A percentile compares a stretch with the other conserved stretches of the same genome.
Evolutionary conservation across 352 stramenopile species (phyloP).

Genomic region (Globisporangium camurandrum): DNA sequence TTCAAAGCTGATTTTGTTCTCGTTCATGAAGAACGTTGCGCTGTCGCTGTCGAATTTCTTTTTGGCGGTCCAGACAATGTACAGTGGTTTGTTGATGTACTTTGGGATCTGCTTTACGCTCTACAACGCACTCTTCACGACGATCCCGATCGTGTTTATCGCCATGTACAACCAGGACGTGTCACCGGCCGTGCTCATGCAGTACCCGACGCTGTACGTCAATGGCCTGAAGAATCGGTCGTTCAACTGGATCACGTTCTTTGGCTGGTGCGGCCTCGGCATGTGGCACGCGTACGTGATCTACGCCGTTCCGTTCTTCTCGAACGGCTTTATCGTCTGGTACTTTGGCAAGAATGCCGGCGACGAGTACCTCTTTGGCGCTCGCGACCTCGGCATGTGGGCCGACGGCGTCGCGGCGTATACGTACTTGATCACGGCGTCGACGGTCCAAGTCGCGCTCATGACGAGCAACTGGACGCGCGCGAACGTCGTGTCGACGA

Average conservation of each 20-base stretch:
- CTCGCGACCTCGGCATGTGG: conserved; percentile 72
- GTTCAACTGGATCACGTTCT: conserved; percentile 87
- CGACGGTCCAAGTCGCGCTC: conserved; percentile 75
- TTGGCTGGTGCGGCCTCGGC: conserved; percentile 77
- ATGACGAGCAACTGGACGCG: conserved; percentile 89
- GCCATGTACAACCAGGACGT: conserved; percentile 77
- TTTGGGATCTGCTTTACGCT: conserved; percentile 69
- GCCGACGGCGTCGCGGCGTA: conserved; percentile 75
- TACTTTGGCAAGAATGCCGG: conserved; percentile 57
- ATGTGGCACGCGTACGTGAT: conserved; percentile 87
- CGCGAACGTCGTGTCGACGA: conserved; percentile 57
- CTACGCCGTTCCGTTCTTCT: conserved; percentile 77
- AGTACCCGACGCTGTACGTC: conserved; percentile 71
- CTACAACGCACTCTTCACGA: conserved; percentile 75
- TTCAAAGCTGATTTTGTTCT: conserved; percentile 87
- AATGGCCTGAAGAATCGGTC: conserved; percentile 85
- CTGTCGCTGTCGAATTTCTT: conserved; percentile 70
- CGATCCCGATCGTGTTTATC: conserved; percentile 55
- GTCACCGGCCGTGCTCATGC: conserved; percentile 47
- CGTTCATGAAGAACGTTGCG: conserved; percentile 92
- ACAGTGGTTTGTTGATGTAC: conserved; percentile 77
- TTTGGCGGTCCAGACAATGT: conserved; percentile 69
- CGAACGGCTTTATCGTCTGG: conserved; percentile 77
- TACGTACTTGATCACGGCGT: conserved; percentile 82
- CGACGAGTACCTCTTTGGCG: conserved; percentile 50